Evolutionary conservation across 495 filamentous ascomycete species (phyloP).

Genomic region (Tuber brumale): DNA sequence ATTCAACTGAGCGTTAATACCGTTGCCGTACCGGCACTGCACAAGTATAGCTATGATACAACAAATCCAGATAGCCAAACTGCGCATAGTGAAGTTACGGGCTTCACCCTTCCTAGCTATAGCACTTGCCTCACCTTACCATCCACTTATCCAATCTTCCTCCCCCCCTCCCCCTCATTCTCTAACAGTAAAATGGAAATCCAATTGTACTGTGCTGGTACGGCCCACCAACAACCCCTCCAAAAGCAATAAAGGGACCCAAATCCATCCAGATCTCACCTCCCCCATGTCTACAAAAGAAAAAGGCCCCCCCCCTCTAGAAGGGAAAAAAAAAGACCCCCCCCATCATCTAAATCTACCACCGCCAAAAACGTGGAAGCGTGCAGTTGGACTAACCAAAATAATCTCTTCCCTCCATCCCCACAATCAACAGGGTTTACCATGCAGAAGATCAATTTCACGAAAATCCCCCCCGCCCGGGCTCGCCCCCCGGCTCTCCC

Average conservation of each 20-base stretch:
- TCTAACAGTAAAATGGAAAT: not conserved
- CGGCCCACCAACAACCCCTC: not conserved
- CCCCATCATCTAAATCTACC: conserved; percentile 2
- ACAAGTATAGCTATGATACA: not conserved
- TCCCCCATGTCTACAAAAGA: not conserved
- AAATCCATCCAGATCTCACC: not conserved
- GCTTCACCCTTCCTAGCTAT: not conserved
- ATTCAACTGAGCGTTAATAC: not conserved
- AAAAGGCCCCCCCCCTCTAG: not conserved
- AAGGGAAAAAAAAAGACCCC: not conserved
- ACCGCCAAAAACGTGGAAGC: conserved; percentile 5
- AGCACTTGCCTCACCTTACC: not conserved
- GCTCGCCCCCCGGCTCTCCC: too few relatives aligned
- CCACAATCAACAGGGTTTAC: conserved; percentile 3
- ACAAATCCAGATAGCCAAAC: not conserved
- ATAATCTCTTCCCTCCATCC: not conserved
- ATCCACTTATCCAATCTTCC: not conserved
- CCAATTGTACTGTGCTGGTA: not conserved
- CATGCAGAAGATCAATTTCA: conserved; percentile 4
- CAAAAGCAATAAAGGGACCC: not conserved
- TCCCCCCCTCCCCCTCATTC: not conserved
- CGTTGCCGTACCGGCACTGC: too few relatives aligned
- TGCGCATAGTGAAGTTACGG: not conserved
- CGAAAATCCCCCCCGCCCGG: not conserved
- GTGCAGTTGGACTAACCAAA: conserved; percentile 1